Conservation (phyloP, 495 filamentous ascomycete genomes). For the Collariella sp. region DNA sequence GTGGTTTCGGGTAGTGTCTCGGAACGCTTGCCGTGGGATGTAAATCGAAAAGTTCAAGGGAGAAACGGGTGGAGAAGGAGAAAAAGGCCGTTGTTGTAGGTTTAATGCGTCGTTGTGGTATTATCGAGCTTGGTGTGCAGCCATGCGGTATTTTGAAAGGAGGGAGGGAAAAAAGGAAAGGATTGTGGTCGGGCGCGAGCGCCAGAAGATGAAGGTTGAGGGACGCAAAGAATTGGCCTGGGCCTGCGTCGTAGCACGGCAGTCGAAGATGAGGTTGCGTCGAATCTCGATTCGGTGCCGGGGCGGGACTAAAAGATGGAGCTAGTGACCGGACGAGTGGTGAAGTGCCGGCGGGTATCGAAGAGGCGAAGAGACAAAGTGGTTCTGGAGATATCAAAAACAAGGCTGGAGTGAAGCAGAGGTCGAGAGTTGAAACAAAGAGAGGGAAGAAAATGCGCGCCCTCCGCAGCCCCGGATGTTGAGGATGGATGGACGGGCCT, state of each 20-base stretch:
- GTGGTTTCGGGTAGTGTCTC: slow-evolving; percentile 20
- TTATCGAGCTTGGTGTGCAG: slow-evolving; percentile 3
- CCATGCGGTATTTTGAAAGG: slow-evolving; percentile 5
- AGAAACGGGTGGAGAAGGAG: slow-evolving; percentile 1
- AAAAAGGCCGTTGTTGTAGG: neutral
- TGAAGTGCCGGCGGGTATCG: slow-evolving; percentile 8
- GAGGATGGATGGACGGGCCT: slow-evolving; percentile 22
- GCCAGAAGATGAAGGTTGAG: slow-evolving; percentile 10
- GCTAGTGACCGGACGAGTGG: neutral
- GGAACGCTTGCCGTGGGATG: slow-evolving; percentile 13
- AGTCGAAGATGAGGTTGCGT: neutral
- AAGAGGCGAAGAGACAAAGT: slow-evolving; percentile 7
- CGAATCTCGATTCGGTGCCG: slow-evolving; percentile 10
- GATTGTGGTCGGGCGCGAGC: slow-evolving; percentile 9
- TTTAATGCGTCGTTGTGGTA: slow-evolving; percentile 1
- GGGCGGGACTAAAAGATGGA: slow-evolving; percentile 2
- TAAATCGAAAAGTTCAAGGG: slow-evolving; percentile 16
- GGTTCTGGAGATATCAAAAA: neutral
- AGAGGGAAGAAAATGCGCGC: neutral
- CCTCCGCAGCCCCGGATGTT: slow-evolving; percentile 1
- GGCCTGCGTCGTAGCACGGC: slow-evolving; percentile 1
- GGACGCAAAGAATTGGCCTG: slow-evolving; percentile 4
- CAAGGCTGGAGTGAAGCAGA: slow-evolving; percentile 2
- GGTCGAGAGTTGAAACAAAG: slow-evolving; percentile 4
- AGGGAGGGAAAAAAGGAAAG: slow-evolving; percentile 17